Base-by-base conservation (phyloP, 768 basidiomycete species). In the Boletus vermiculosoides region DNA sequence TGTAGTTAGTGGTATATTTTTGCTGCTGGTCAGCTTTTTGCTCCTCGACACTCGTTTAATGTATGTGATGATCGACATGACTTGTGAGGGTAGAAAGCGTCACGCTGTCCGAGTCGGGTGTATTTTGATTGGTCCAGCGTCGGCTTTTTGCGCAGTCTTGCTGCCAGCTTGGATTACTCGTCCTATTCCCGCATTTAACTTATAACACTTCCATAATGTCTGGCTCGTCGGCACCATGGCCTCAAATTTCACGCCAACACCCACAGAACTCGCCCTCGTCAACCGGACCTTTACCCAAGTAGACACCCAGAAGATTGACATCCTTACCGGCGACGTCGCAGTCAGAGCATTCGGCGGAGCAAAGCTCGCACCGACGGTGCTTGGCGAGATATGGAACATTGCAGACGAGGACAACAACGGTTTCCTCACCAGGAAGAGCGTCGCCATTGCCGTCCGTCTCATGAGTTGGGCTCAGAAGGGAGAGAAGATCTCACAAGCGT, bases 321-420 rank as follows among this genome's bases (percentile, higher is more conserved):
- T 92, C 61, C 76, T 96, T 70, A 91, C 92, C 16, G 95, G 95
- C 66, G 94, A 96, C 61, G 85, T 88, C 65, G 97, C 95, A 50
- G 87, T 97, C 70, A 84, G 82, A 69, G 79, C 95, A 57, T 93
- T 98, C 66, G 80, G 84, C 57, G 88, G 90, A 55, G 88, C 95
- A 52, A 87, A 90, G 67, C 83, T 98, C 58, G 75, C 84, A 39
- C 86, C 92, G 10, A 76, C 81, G 18, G 80, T 82, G 36, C 85
- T 99, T 59, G 92, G 95, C 45, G 92, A 97, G 76, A 88, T 99
- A 61, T 99, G 97, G 96, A 83, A 78, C 57, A 76, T 98, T 56
- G 87, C 94, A 49, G 97, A 99, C 77, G 86, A 90, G 54, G 87
- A 94, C 33, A 95, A 98, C 78, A 91, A 91, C 58, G 97, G 97